Percentiles rank a stretch among this genome's conserved stretches.
These are phyloP conservation scores for Pythium periplocum DNA, from an alignment of 352 stramenopile species.

Conservation along the genomic window DNA sequence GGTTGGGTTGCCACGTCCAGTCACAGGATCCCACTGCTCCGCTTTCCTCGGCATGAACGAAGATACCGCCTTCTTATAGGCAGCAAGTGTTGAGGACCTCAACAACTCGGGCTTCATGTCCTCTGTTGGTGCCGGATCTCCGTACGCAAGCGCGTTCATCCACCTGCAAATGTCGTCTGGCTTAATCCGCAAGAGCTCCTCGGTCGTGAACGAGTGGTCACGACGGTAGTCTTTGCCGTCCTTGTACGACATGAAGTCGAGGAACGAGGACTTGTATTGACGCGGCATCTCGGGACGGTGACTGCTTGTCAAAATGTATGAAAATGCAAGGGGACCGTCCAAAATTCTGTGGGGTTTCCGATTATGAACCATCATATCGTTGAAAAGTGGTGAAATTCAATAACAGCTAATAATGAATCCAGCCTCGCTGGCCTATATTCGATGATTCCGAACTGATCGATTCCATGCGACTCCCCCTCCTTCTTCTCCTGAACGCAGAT, in stretches of 20 bases:
- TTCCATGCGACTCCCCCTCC: no score
- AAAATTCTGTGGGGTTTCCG: no score
- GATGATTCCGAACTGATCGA: no score
- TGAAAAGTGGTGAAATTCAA: no score
- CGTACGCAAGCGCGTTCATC: neutral
- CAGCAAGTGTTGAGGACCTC: conserved; percentile 5
- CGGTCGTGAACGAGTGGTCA: neutral
- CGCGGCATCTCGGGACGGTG: neutral
- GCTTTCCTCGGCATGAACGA: conserved; percentile 9
- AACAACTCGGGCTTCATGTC: neutral
- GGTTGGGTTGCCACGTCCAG: conserved; percentile 9
- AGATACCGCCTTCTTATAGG: conserved; percentile 15
- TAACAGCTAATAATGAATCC: no score
- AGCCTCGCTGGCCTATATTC: no score
- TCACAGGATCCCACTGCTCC: conserved; percentile 4
- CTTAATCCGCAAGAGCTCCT: conserved; percentile 1
- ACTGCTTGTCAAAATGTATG: no score
- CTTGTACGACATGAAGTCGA: neutral
- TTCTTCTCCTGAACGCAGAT: no score
- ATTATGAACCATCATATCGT: no score
- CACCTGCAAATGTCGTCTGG: neutral
- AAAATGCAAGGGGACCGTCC: no score
- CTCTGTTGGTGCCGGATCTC: neutral
- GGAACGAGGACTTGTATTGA: neutral
- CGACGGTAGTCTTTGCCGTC: neutral